Evolutionary conservation across 1,284 basidiomycete genomes (phyloP), one percentile per base, ranked within the genome.

Genomic region (Wallemia ichthyophaga): DNA sequence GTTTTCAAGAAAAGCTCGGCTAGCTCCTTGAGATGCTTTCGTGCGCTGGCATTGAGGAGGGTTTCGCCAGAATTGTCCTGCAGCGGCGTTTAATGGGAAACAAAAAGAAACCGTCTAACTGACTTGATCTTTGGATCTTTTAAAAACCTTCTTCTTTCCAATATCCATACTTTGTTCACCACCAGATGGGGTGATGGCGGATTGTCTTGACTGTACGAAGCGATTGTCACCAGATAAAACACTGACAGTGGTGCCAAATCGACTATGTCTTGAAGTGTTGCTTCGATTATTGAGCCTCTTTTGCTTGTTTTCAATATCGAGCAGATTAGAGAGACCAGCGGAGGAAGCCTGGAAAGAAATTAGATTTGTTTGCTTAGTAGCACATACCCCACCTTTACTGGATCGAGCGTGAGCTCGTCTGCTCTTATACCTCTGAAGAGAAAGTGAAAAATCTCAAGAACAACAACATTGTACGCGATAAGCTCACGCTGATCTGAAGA

Each of bases 171-270:
- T 76, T 55, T 73, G 75, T 21, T 81, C 83, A 0, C 85, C 74
- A 0, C 85, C 74, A 60, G 86, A 79, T n/a, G 72, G 74, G 27
- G 73, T 77, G 61, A 94, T 76, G 1, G 84, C 86, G 65, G 80
- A 78, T 66, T 91, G 87, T 53, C 81, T 78, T 68, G 91, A 85
- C 53, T 94, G 73, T 26, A 92, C 78, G 58, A 73, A 69, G 61
- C 70, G 68, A 60, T 72, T 68, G 15, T 24, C 15, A 7, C 24
- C 55, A 25, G 55, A 25, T 17, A 56, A 15, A 58, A 94, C 81
- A 15, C 81, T 71, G 62, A 94, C 81, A 1, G 88, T 92, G 0
- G 89, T 94, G 0, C 89, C 89, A 69, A 95, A 95, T 33, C 89
- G 78, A 25, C 86, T 86, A 70, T 95, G 89, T 26, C 89, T 77